A percentile compares a stretch with the other conserved stretches of the same genome.
Evolutionary conservation across 306 rosid genomes (phyloP).

Genomic region (Carpinus viminea): DNA sequence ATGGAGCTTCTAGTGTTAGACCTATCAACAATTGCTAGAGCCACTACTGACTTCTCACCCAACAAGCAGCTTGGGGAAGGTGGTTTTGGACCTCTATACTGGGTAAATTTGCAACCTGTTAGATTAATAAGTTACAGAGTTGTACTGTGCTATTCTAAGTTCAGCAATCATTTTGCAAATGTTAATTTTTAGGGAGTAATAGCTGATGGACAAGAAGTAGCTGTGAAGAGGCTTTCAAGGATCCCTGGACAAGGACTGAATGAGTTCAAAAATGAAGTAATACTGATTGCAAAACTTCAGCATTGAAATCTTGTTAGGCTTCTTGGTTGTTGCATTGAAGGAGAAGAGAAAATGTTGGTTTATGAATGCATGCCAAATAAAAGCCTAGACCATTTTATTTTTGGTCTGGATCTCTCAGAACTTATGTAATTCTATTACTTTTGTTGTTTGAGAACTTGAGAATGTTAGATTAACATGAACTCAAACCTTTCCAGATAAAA

Average conservation of each 20-base stretch:
- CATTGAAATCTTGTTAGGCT: constrained; percentile 60
- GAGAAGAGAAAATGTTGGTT: constrained; percentile 34
- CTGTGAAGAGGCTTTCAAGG: constrained; percentile 58
- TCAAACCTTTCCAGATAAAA: constrained; percentile 36
- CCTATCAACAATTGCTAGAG: constrained; percentile 41
- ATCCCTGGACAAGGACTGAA: constrained; percentile 45
- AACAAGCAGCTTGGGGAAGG: constrained; percentile 55
- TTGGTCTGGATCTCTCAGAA: constrained; percentile 32
- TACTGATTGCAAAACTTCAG: constrained; percentile 53
- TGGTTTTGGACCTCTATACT: constrained; percentile 61
- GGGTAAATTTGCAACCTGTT: constrained; percentile 17
- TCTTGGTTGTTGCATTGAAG: constrained; percentile 56
- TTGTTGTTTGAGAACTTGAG: not conserved
- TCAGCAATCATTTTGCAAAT: not conserved
- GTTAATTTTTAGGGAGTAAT: constrained; percentile 39
- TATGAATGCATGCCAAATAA: constrained; percentile 42
- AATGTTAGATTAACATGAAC: not conserved
- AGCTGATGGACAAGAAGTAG: constrained; percentile 46
- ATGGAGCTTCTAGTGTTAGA: constrained; percentile 48
- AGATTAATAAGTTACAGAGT: not conserved
- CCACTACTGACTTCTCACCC: constrained; percentile 42
- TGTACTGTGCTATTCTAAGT: not conserved
- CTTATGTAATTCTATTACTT: not conserved
- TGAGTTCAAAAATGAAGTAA: constrained; percentile 54
- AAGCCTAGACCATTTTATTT: constrained; percentile 51